phyloP scores from a whole-genome alignment of 805 yeast genomes.

The Metschnikowia cubensis region DNA sequence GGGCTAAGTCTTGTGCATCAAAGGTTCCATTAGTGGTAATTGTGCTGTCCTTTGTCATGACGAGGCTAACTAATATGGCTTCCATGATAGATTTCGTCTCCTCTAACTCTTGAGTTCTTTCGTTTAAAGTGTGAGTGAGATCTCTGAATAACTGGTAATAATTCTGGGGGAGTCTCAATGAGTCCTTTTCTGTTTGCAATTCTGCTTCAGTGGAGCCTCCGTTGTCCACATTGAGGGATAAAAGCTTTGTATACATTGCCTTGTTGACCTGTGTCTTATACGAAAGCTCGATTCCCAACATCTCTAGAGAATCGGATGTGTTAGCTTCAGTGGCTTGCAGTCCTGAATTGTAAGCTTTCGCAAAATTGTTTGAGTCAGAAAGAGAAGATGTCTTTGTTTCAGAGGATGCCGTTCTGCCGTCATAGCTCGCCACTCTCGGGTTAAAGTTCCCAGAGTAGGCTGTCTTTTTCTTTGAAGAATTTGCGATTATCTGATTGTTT shows the following conservation, averaged over 20 bases:
- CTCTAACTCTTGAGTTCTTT: constrained; percentile 45
- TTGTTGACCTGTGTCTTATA: constrained; percentile 48
- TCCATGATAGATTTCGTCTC: constrained; percentile 65
- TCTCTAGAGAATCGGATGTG: constrained; percentile 23
- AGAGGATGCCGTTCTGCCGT: constrained; percentile 9
- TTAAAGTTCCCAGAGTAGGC: constrained; percentile 23
- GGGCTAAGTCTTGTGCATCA: constrained; percentile 73
- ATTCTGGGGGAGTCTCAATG: constrained; percentile 38
- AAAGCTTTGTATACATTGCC: constrained; percentile 33
- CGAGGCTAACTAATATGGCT: constrained; percentile 40
- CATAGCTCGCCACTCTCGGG: constrained; percentile 17
- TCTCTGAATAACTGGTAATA: constrained; percentile 46
- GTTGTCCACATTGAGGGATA: constrained; percentile 10
- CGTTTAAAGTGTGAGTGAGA: constrained; percentile 45
- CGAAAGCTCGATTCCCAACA: constrained; percentile 47
- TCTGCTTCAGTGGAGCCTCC: constrained; percentile 6
- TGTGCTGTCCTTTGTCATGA: constrained; percentile 20
- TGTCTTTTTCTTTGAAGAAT: constrained; percentile 8
- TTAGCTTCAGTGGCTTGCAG: not conserved
- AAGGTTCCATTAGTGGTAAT: constrained; percentile 55
- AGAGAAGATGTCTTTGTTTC: constrained; percentile 8
- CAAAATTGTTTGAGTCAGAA: constrained; percentile 1
- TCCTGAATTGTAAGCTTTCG: not conserved
- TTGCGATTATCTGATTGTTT: constrained; percentile 6
- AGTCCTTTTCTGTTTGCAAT: constrained; percentile 8